Base-by-base conservation (phyloP, 345 rosid genomes). In the Brassica napus region DNA sequence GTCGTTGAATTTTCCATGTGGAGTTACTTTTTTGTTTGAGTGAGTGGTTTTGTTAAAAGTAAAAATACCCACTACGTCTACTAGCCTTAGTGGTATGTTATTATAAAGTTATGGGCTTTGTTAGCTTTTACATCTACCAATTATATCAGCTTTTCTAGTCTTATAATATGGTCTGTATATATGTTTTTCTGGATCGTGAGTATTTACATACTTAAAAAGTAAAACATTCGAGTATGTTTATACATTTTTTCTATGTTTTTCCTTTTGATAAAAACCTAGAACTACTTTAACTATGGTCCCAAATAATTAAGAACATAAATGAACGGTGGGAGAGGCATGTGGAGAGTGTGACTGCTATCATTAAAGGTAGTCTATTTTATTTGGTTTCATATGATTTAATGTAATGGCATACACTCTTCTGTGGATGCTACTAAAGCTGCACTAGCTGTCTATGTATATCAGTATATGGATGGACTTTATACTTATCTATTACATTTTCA, bases 261-360 rank as follows among this genome's bases (percentile, higher is more conserved):
- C 15, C 23, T 63, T 30, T 2, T 16, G 21, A 10, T 24, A 57
- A 58, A 57, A 66, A 15, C 14, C 66, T 57, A 39, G 4, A 15
- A 47, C 8, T 6, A 42, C 10, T 58, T 4, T 1, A 2, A 69
- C 26, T 28, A 61, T 77, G 82, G 82, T 68, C 78, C 76, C 57
- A 24, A 63, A 35, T 30, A 65, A 39, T 24, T 73, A 58, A 32
- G 8, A 73, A 61, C 42, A 68, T 67, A 68, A 68, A 74, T 68
- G 75, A 68, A 62, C 75, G 35, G 71, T 28, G 52, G 49, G 35
- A 61, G 71, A 68, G 74, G 65, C 82, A 79, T 69, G 66, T 74
- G 79, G 71, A 24, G 69, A 74, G 75, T 73, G 69, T 67, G 73
- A 68, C 9, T 73, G 69, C 65, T 74, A 52, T 68, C 71, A 79